Evolutionary conservation across 2,329 filamentous ascomycete genomes (phyloP).

Genomic region (Cordyceps tenuipes): DNA sequence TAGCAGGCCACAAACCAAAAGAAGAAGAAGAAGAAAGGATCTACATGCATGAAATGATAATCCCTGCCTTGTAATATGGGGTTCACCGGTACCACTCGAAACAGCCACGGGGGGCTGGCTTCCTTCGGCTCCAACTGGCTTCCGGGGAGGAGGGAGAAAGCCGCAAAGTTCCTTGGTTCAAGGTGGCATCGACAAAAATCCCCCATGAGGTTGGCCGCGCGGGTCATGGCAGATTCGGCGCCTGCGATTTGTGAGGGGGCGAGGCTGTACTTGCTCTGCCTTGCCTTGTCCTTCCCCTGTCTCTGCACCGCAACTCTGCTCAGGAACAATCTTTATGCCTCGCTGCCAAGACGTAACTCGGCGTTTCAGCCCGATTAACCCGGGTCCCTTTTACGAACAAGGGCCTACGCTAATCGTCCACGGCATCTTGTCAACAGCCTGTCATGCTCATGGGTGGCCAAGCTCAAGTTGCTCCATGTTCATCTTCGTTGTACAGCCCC

Average conservation of each 20-base stretch:
- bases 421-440: no score
- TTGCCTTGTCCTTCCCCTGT: no score
- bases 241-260: neutral
- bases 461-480: no score
- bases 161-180: neutral
- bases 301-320: neutral
- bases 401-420: no score
- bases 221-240: neutral
- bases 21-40: neutral
- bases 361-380: no score
- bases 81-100: no score
- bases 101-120: no score
- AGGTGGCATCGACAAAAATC: neutral
- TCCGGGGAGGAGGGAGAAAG: no score
- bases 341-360: no score
- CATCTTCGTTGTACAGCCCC: no score
- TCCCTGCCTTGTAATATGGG: neutral
- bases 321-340: neutral
- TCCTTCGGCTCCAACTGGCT: slow-evolving; percentile 1
- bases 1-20: neutral
- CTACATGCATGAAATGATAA: neutral
- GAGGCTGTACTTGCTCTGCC: neutral
- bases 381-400: no score
- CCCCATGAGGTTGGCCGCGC: neutral
- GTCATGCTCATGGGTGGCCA: no score